Evolutionary conservation across 768 basidiomycete species (phyloP).

Genomic region (Mycena rosella): DNA sequence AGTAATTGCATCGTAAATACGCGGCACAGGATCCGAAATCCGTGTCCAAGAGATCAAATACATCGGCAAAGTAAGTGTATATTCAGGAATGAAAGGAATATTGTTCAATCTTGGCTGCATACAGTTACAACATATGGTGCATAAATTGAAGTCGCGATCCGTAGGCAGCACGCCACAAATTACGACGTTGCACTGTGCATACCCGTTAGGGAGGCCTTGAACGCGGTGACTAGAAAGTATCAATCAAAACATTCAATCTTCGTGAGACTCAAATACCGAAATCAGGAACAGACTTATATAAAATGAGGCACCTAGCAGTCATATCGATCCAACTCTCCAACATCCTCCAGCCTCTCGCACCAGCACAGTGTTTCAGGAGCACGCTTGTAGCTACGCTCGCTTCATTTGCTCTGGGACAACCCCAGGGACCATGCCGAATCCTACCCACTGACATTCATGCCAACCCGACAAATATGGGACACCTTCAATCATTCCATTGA

Average conservation of each 20-base stretch:
- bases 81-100: slow-evolving; percentile 4
- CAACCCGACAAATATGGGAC: slow-evolving; percentile 22
- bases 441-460: slow-evolving; percentile 30
- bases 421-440: slow-evolving; percentile 25
- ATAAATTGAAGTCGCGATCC: slow-evolving; percentile 9
- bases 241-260: too few species aligned
- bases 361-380: slow-evolving; percentile 11
- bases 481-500: slow-evolving; percentile 14
- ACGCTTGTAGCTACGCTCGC: slow-evolving; percentile 16
- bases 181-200: slow-evolving; percentile 4
- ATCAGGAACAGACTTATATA: too few species aligned
- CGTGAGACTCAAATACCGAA: too few species aligned
- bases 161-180: slow-evolving; percentile 9
- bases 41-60: background rate
- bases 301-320: too few species aligned
- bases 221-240: too few species aligned
- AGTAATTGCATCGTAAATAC: slow-evolving; percentile 8
- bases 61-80: background rate
- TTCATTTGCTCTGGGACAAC: slow-evolving; percentile 15
- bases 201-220: background rate
- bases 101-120: slow-evolving; percentile 7
- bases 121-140: slow-evolving; percentile 9
- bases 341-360: too few species aligned
- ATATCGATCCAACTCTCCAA: too few species aligned
- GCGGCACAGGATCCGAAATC: slow-evolving; percentile 10